phyloP scores from a whole-genome alignment of 176 grass and related monocot genomes.

The Aechmea fasciata region DNA sequence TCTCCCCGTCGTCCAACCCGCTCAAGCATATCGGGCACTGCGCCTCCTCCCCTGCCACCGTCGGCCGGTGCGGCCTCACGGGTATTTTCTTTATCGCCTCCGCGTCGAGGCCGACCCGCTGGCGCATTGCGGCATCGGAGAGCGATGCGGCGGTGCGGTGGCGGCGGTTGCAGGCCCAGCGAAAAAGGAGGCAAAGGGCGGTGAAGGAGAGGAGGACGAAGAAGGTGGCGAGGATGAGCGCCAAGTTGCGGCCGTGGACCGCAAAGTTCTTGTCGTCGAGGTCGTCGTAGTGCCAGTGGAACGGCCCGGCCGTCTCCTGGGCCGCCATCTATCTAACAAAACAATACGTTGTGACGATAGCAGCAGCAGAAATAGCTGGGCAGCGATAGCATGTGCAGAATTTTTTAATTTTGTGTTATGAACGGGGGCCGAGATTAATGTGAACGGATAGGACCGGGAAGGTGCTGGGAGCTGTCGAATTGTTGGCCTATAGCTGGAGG shows the following conservation, averaged over 20 bases:
- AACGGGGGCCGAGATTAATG: too few relatives aligned
- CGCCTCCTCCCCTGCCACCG: slow-evolving; percentile 5
- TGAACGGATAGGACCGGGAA: too few relatives aligned
- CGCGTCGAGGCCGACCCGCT: slow-evolving; percentile 23
- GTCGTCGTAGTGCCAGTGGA: slow-evolving; percentile 40
- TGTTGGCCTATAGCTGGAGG: too few relatives aligned
- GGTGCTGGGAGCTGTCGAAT: too few relatives aligned
- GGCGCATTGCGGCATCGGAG: background rate
- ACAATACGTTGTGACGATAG: background rate
- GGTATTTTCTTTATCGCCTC: slow-evolving; percentile 33
- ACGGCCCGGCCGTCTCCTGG: slow-evolving; percentile 28
- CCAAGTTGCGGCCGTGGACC: slow-evolving; percentile 19
- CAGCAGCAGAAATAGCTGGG: background rate
- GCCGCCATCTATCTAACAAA: slow-evolving; percentile 23
- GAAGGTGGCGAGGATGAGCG: slow-evolving; percentile 25
- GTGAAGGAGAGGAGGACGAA: slow-evolving; percentile 30
- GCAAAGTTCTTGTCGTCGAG: slow-evolving; percentile 34
- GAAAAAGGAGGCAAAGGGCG: slow-evolving; percentile 34
- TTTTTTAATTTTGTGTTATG: too few relatives aligned
- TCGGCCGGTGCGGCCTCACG: slow-evolving; percentile 26
- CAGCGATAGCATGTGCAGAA: too few relatives aligned
- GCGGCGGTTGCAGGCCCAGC: slow-evolving; percentile 30
- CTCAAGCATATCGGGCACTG: slow-evolving; percentile 60
- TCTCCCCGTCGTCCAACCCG: slow-evolving; percentile 45
- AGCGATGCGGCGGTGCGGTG: slow-evolving; percentile 7